Evolutionary conservation across 2,329 filamentous ascomycete genomes (phyloP), one percentile per base, ranked within the genome.

Genomic region (Cadophora malorum): DNA sequence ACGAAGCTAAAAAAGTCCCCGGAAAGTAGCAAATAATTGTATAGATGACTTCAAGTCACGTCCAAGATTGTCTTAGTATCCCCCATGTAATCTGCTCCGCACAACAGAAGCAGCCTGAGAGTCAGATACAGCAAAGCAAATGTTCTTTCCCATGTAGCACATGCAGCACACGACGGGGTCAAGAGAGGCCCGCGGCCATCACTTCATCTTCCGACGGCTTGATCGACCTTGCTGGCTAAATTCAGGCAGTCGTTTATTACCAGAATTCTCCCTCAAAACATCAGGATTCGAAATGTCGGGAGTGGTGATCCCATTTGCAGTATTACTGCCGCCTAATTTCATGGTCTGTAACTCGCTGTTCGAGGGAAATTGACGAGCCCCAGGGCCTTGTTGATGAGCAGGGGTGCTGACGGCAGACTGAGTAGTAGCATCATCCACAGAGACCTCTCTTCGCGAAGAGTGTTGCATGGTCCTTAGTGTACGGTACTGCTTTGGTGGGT

Each of bases 161-260:
- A 28, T 28, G 28, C 28, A 28, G 28, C 28, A 28, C 28, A 38
- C 56, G 9, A 14, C 21, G 3, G 25, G n/a, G 21, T 28, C 55
- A 49, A 49, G n/a, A 5, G 19, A 21, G 7, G 45, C 7, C 45
- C 9, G 19, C 3, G 6, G 45, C 19, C 4, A 7, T 45, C 56
- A 45, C n/a, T 14, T 25, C n/a, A 59, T 59, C 38, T 64, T 64
- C 21, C 52, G 35, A 33, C 63, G 63, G 4, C 33, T 55, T 47
- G 38, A 23, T 33, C 52, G 50, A 47, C 10, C 21, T 23, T 58
- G 23, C 16, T n/a, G 41, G 31, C 33, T 28, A 16, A 12, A 23
- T 28, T 64, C 63, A n/a, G 52, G 52, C 6, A 28, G 9, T 47
- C 63, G 35, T 31, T 64, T 64, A 19, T 23, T 41, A 16, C 28